Conservation (phyloP, 2,329 filamentous ascomycete genomes). For the Neonectria ditissima region DNA sequence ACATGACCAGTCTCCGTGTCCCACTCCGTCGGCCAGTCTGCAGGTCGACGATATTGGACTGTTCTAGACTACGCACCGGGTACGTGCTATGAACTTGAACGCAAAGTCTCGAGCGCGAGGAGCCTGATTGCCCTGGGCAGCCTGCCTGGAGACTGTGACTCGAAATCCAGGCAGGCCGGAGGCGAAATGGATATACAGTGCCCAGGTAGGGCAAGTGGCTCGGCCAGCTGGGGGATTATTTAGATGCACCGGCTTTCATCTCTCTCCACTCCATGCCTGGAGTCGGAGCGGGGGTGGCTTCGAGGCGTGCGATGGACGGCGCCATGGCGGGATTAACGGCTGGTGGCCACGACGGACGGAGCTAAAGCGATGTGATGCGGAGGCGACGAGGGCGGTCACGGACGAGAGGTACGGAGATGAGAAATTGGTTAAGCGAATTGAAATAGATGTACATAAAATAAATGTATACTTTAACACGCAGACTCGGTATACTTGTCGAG, state of each 20-base stretch:
- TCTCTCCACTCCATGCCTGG: too few relatives aligned
- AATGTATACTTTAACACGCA: too few relatives aligned
- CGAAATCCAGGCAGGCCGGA: conserved; percentile 6
- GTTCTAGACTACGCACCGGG: neutral
- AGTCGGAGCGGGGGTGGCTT: conserved; percentile 11
- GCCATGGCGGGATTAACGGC: neutral
- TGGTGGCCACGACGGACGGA: neutral
- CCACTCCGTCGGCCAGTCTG: neutral
- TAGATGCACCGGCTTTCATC: too few relatives aligned
- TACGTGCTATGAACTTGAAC: neutral
- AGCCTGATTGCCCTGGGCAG: conserved; percentile 1
- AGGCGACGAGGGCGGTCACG: too few relatives aligned
- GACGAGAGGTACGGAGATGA: too few relatives aligned
- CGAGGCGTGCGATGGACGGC: neutral
- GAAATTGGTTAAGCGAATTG: too few relatives aligned
- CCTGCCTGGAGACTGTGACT: conserved; percentile 12
- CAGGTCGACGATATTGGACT: neutral
- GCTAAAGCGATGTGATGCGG: neutral
- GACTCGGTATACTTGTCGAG: too few relatives aligned
- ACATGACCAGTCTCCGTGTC: neutral
- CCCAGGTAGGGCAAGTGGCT: neutral
- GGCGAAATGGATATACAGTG: neutral
- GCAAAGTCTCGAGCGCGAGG: neutral
- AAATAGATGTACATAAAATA: too few relatives aligned
- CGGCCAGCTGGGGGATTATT: too few relatives aligned